phyloP scores from a whole-genome alignment of 768 basidiomycete genomes.

The Tylopilus cervinicoccineus region DNA sequence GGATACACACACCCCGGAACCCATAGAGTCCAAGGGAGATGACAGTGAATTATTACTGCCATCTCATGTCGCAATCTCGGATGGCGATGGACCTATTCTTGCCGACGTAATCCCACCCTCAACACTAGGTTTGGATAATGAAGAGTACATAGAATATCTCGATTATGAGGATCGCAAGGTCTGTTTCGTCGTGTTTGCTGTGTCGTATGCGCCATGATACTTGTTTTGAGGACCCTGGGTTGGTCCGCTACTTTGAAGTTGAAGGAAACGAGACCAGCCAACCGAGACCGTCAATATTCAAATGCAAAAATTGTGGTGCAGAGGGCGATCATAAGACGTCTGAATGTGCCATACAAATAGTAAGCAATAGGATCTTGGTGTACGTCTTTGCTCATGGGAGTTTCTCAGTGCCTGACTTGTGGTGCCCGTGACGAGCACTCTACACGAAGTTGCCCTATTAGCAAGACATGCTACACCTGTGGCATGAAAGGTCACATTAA shows the following conservation, averaged over 20 bases:
- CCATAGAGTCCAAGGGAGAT: conserved; percentile 17
- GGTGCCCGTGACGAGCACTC: conserved; percentile 77
- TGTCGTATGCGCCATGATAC: not conserved
- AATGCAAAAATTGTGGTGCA: conserved; percentile 77
- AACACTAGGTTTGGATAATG: conserved; percentile 44
- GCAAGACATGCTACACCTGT: conserved; percentile 75
- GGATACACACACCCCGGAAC: conserved; percentile 7
- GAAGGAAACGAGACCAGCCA: conserved; percentile 36
- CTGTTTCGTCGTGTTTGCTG: conserved; percentile 13
- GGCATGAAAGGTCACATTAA: conserved; percentile 84
- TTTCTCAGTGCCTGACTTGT: conserved; percentile 68
- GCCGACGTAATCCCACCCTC: conserved; percentile 45
- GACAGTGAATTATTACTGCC: conserved; percentile 50
- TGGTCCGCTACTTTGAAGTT: conserved; percentile 64
- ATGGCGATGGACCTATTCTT: conserved; percentile 31
- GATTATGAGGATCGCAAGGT: conserved; percentile 69
- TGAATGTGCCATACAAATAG: conserved; percentile 70
- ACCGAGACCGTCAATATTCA: conserved; percentile 42
- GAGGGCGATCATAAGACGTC: conserved; percentile 66
- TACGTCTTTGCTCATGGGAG: not conserved
- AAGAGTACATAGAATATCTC: conserved; percentile 73
- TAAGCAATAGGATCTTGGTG: conserved; percentile 33
- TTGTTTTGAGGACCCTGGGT: conserved; percentile 39
- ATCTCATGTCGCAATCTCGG: conserved; percentile 60
- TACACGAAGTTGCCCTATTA: conserved; percentile 74